Conservation (phyloP, 73 alveolate species). For the Symbiodinium pilosum region DNA sequence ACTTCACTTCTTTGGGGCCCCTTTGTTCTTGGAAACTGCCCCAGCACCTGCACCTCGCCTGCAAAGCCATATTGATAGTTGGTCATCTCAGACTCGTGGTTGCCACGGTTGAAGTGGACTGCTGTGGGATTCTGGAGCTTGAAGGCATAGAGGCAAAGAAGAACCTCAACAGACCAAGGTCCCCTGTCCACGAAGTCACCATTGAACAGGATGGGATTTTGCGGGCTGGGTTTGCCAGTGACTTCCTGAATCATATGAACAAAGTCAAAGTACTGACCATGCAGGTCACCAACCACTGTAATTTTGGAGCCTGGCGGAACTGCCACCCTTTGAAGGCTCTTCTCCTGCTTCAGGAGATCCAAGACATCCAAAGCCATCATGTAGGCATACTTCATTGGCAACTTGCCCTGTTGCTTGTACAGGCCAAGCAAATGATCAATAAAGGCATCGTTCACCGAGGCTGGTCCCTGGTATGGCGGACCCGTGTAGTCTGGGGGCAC, state of each 20-base stretch:
- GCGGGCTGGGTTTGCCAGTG: slow-evolving; percentile 54
- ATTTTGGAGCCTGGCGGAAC: slow-evolving; percentile 81
- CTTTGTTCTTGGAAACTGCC: background rate
- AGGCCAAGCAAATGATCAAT: slow-evolving; percentile 53
- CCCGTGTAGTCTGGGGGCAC: slow-evolving; percentile 73
- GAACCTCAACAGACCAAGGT: slow-evolving; percentile 98
- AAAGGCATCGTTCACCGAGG: slow-evolving; percentile 77
- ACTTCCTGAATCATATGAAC: slow-evolving; percentile 95
- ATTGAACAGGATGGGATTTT: slow-evolving; percentile 98
- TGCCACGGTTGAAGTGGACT: slow-evolving; percentile 98
- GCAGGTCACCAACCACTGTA: slow-evolving; percentile 96
- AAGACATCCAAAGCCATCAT: slow-evolving; percentile 65
- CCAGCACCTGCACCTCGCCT: slow-evolving; percentile 45
- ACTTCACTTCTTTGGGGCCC: background rate
- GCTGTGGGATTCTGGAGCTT: slow-evolving; percentile 97
- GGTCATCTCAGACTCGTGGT: slow-evolving; percentile 97
- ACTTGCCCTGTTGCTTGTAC: slow-evolving; percentile 52
- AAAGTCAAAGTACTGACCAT: slow-evolving; percentile 97
- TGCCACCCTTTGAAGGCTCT: slow-evolving; percentile 63
- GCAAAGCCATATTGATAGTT: slow-evolving; percentile 88
- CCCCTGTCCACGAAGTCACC: slow-evolving; percentile 99
- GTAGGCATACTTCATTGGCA: background rate
- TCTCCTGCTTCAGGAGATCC: slow-evolving; percentile 69
- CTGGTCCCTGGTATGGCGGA: slow-evolving; percentile 66
- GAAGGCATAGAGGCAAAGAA: slow-evolving; percentile 96